These are phyloP conservation scores for Chlorella variabilis DNA, from an alignment of 163 green algal species.

Conservation along the genomic window DNA sequence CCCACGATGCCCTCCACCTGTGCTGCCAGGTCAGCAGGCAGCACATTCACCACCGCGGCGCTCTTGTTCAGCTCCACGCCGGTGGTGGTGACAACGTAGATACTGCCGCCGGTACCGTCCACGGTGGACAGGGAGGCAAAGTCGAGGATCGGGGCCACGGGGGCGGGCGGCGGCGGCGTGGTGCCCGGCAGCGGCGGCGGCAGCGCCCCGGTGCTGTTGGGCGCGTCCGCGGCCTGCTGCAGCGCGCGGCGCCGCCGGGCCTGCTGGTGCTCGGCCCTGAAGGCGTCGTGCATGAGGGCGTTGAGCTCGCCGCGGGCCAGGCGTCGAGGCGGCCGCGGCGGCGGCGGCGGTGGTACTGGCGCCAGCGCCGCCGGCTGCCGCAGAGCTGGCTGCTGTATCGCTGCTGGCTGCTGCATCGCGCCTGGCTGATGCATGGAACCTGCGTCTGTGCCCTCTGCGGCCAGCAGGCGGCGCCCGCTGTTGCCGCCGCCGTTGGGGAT, in stretches of 20 bases:
- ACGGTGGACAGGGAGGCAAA: background rate
- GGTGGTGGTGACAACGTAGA: conserved; percentile 26
- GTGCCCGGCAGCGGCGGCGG: too few relatives aligned
- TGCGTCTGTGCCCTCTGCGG: too few relatives aligned
- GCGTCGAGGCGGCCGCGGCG: background rate
- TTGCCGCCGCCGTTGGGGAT: too few relatives aligned
- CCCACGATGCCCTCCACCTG: conserved; percentile 16
- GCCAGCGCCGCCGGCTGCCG: too few relatives aligned
- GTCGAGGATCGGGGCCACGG: background rate
- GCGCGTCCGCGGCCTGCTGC: background rate
- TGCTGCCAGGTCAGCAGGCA: background rate
- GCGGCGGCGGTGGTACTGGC: too few relatives aligned
- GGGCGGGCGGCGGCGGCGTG: background rate
- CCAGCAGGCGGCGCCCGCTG: too few relatives aligned
- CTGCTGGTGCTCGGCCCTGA: background rate
- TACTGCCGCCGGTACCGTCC: background rate
- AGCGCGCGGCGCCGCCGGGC: background rate
- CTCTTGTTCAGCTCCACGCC: background rate
- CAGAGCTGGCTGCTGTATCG: background rate
- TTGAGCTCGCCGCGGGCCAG: background rate
- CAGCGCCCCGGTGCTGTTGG: background rate
- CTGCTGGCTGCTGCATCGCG: too few relatives aligned
- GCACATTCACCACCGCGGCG: background rate
- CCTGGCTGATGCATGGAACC: too few relatives aligned
- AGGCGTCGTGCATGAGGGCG: background rate